A percentile compares a stretch with the other conserved stretches of the same genome.
Conservation (phyloP, 768 basidiomycete species). For the Mycena sanguinolenta region DNA sequence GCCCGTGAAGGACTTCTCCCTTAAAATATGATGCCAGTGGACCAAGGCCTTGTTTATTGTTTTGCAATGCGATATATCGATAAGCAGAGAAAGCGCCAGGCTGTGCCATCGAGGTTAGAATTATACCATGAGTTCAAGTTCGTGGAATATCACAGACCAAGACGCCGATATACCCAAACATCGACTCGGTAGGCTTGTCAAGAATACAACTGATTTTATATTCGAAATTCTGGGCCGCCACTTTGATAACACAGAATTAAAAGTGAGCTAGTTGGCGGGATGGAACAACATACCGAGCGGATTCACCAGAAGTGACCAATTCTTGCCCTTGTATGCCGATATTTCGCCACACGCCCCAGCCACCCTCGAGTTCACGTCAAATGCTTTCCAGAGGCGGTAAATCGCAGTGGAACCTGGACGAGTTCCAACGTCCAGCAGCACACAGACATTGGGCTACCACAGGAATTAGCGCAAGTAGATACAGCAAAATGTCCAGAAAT, state of each 20-base stretch:
- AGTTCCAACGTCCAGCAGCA: slow-evolving; percentile 87
- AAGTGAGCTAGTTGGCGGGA: not conserved
- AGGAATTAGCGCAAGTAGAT: not conserved
- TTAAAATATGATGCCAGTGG: slow-evolving; percentile 98
- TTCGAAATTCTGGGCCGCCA: slow-evolving; percentile 86
- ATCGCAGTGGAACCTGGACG: slow-evolving; percentile 90
- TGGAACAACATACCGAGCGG: slow-evolving; percentile 25
- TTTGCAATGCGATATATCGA: slow-evolving; percentile 89
- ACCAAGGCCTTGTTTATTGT: slow-evolving; percentile 83
- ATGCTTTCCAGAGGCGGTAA: slow-evolving; percentile 96
- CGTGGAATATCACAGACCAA: slow-evolving; percentile 61
- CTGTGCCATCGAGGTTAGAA: slow-evolving; percentile 47
- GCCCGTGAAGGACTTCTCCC: slow-evolving; percentile 88
- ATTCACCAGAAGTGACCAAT: slow-evolving; percentile 32
- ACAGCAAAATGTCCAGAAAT: not conserved
- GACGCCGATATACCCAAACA: slow-evolving; percentile 98
- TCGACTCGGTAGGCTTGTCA: slow-evolving; percentile 85
- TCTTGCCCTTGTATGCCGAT: slow-evolving; percentile 86
- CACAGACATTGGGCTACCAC: slow-evolving; percentile 83
- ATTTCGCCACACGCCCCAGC: slow-evolving; percentile 98
- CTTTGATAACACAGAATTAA: slow-evolving; percentile 42
- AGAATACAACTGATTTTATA: slow-evolving; percentile 83
- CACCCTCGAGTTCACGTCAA: slow-evolving; percentile 92
- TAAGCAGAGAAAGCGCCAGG: slow-evolving; percentile 97
- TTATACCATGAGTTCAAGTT: not conserved